phyloP scores from a whole-genome alignment of 2,329 filamentous ascomycete genomes.

The Coleophoma eucalyptorum region DNA sequence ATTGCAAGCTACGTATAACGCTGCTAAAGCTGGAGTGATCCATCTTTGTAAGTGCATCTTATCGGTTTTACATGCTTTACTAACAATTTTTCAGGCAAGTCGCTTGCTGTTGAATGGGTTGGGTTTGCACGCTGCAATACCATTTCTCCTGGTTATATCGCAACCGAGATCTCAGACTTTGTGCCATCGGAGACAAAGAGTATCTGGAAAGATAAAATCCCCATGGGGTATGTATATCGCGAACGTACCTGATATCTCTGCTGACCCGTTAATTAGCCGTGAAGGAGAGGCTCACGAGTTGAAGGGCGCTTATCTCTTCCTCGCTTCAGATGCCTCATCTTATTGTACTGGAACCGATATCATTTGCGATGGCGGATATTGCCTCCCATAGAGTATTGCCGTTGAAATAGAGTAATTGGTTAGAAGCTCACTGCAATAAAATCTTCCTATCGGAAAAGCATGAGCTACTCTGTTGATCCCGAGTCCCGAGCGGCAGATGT shows the following conservation, averaged over 20 bases:
- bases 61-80: background rate
- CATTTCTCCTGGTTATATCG: constrained; percentile 72
- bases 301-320: constrained; percentile 78
- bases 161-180: constrained; percentile 68
- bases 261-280: constrained; percentile 36
- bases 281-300: constrained; percentile 72
- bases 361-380: constrained; percentile 73
- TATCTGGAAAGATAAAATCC: constrained; percentile 75
- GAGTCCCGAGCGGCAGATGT: too few relatives aligned
- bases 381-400: constrained; percentile 36
- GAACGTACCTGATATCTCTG: background rate
- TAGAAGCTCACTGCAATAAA: too few relatives aligned
- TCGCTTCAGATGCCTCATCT: constrained; percentile 77
- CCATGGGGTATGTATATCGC: constrained; percentile 53
- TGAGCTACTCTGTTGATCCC: too few relatives aligned
- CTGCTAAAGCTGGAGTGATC: constrained; percentile 63
- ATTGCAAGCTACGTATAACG: constrained; percentile 70
- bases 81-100: constrained; percentile 47
- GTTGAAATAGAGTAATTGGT: too few relatives aligned
- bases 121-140: constrained; percentile 70
- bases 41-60: constrained; percentile 46
- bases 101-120: constrained; percentile 73
- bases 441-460: too few relatives aligned
- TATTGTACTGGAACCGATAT: constrained; percentile 77
- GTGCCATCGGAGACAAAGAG: constrained; percentile 62